These are phyloP conservation scores for Elaeis oleifera DNA, from an alignment of 202 grass and related monocot genomes.

Conservation along the genomic window DNA sequence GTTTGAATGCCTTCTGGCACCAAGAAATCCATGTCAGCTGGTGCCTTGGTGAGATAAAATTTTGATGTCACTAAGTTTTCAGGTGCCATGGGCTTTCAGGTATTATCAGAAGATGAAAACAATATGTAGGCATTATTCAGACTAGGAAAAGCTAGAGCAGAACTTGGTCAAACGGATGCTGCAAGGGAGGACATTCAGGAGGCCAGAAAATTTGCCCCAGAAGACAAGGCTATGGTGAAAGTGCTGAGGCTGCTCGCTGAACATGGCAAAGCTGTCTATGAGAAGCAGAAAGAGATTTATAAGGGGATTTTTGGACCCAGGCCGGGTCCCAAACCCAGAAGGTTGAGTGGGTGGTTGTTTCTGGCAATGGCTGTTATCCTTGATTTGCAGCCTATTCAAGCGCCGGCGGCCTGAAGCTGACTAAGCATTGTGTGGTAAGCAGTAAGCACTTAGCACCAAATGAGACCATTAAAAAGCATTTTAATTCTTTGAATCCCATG, in stretches of 20 bases:
- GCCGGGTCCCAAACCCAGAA: slow-evolving; percentile 45
- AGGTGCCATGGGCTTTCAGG: slow-evolving; percentile 24
- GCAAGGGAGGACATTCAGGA: slow-evolving; percentile 72
- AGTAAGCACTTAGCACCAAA: background rate
- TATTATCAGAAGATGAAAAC: slow-evolving; percentile 73
- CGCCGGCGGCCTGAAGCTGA: slow-evolving; percentile 40
- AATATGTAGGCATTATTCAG: slow-evolving; percentile 78
- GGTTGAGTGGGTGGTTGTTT: slow-evolving; percentile 32
- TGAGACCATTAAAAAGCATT: too few species aligned
- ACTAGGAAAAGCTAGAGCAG: slow-evolving; percentile 75
- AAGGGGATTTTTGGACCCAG: slow-evolving; percentile 78
- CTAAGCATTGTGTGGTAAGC: slow-evolving; percentile 22
- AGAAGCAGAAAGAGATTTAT: slow-evolving; percentile 86
- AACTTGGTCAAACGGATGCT: slow-evolving; percentile 73
- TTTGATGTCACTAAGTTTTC: too few species aligned
- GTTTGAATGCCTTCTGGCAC: too few species aligned
- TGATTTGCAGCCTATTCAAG: slow-evolving; percentile 36
- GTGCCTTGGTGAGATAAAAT: too few species aligned
- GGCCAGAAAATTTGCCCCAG: slow-evolving; percentile 57
- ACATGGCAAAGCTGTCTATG: slow-evolving; percentile 79
- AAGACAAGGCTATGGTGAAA: slow-evolving; percentile 50
- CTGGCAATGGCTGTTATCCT: slow-evolving; percentile 56
- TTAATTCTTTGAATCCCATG: too few species aligned
- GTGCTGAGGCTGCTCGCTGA: slow-evolving; percentile 51
- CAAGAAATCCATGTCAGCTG: too few species aligned